phyloP scores from a whole-genome alignment of 2,329 filamentous ascomycete species.

The Hirsutella minnesotensis region DNA sequence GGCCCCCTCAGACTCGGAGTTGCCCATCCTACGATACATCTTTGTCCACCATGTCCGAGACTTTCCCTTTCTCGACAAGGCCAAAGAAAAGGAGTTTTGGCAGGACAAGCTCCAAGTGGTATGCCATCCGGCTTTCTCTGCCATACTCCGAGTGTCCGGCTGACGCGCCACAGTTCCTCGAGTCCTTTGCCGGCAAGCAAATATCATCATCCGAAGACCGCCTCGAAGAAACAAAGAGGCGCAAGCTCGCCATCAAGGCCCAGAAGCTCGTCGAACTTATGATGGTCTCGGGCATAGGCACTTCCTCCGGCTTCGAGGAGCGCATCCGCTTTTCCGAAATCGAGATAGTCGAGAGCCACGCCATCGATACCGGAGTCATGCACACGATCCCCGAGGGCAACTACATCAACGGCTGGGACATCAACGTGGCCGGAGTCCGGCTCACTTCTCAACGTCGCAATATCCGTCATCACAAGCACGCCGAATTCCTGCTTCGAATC shows the following conservation, averaged over 20 bases:
- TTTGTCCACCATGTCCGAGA: constrained; percentile 97
- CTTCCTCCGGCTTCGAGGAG: constrained; percentile 94
- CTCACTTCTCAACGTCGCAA: constrained; percentile 73
- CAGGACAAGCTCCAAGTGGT: constrained; percentile 94
- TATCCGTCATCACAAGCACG: constrained; percentile 81
- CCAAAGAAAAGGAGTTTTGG: constrained; percentile 98
- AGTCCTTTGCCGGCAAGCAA: constrained; percentile 93
- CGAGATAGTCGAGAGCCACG: constrained; percentile 87
- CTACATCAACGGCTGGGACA: constrained; percentile 90
- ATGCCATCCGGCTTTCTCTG: constrained; percentile 25
- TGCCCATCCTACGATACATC: constrained; percentile 89
- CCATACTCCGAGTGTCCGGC: not conserved
- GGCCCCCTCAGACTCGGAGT: constrained; percentile 81
- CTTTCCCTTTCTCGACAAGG: constrained; percentile 94
- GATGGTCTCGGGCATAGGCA: constrained; percentile 97
- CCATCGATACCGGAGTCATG: constrained; percentile 81
- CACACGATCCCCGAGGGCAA: constrained; percentile 84
- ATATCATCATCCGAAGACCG: constrained; percentile 96
- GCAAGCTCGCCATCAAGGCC: constrained; percentile 83
- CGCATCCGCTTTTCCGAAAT: constrained; percentile 93
- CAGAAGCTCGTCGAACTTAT: constrained; percentile 95
- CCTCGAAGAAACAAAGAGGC: constrained; percentile 87
- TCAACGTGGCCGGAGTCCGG: constrained; percentile 86
- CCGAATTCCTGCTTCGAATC: constrained; percentile 82
- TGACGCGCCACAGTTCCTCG: constrained; percentile 57